Conservation (phyloP, 495 filamentous ascomycete species). For the Penicillium ucsense region DNA sequence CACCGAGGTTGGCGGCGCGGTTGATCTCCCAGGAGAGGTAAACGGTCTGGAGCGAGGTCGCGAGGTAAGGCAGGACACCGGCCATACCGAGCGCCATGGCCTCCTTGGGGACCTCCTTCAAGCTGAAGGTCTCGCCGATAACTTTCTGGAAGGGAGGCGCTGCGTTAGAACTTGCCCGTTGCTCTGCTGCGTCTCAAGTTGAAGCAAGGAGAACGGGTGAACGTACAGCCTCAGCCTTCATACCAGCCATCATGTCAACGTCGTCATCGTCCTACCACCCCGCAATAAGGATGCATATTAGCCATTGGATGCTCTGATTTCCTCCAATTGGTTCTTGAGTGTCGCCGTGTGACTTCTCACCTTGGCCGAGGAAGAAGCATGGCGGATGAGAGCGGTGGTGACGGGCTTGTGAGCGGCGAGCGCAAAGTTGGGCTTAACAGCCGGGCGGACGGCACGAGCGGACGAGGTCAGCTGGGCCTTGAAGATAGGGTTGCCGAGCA, state of each 20-base stretch:
- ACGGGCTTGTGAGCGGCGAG: constrained; percentile 41
- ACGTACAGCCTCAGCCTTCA: constrained; percentile 68
- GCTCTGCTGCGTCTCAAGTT: background rate
- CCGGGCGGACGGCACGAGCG: constrained; percentile 27
- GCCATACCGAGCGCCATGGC: constrained; percentile 75
- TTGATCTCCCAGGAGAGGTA: constrained; percentile 77
- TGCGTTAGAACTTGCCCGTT: background rate
- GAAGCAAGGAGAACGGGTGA: background rate
- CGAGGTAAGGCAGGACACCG: constrained; percentile 83
- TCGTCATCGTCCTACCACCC: constrained; percentile 28
- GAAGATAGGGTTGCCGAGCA: constrained; percentile 32
- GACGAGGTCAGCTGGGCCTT: constrained; percentile 39
- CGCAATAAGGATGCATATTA: constrained; percentile 15
- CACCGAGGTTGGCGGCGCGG: constrained; percentile 46
- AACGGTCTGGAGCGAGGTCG: constrained; percentile 79
- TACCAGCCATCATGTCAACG: constrained; percentile 54
- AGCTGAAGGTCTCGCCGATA: constrained; percentile 79
- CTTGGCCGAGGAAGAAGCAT: constrained; percentile 31
- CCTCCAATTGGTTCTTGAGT: background rate
- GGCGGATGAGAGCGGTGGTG: constrained; percentile 42
- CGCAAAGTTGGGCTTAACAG: constrained; percentile 27
- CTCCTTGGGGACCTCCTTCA: constrained; percentile 68
- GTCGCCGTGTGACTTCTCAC: constrained; percentile 9
- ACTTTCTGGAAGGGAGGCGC: constrained; percentile 45
- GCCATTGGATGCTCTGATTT: constrained; percentile 11